Evolutionary conservation across 352 stramenopile species (phyloP).

Genomic region (Phytophthora sp.): DNA sequence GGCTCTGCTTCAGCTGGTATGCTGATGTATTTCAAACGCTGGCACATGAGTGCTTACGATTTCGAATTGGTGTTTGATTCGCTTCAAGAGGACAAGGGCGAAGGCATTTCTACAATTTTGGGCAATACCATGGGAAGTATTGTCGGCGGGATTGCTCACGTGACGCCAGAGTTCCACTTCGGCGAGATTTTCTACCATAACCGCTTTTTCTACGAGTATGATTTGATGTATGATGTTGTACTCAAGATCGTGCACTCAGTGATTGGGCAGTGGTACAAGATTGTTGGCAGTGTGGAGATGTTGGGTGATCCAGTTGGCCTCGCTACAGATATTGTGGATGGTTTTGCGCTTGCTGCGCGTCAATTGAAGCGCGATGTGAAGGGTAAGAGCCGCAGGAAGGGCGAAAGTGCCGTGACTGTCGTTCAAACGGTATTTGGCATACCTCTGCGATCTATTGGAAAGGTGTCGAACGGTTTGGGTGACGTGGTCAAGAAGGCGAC

Average conservation of each 20-base stretch:
- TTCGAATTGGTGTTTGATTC: constrained; percentile 89
- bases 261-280: constrained; percentile 89
- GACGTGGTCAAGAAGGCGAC: constrained; percentile 89
- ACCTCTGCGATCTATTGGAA: constrained; percentile 76
- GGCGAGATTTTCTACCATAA: constrained; percentile 74
- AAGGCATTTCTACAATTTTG: constrained; percentile 83
- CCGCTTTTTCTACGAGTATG: constrained; percentile 88
- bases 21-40: constrained; percentile 88
- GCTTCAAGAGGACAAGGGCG: constrained; percentile 72
- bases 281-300: constrained; percentile 87
- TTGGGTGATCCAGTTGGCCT: constrained; percentile 85
- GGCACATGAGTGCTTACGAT: constrained; percentile 69
- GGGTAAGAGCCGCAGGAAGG: constrained; percentile 83
- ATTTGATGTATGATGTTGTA: constrained; percentile 78
- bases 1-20: constrained; percentile 50
- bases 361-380: constrained; percentile 84
- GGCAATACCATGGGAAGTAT: constrained; percentile 86
- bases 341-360: constrained; percentile 77
- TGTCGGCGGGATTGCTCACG: constrained; percentile 85
- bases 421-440: constrained; percentile 84
- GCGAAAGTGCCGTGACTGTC: constrained; percentile 79
- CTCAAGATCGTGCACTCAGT: constrained; percentile 77
- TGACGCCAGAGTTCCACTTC: constrained; percentile 86
- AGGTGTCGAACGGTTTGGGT: constrained; percentile 84
- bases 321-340: constrained; percentile 86